Base-by-base conservation (phyloP, 345 rosid genomes). In the Syzygium grande region DNA sequence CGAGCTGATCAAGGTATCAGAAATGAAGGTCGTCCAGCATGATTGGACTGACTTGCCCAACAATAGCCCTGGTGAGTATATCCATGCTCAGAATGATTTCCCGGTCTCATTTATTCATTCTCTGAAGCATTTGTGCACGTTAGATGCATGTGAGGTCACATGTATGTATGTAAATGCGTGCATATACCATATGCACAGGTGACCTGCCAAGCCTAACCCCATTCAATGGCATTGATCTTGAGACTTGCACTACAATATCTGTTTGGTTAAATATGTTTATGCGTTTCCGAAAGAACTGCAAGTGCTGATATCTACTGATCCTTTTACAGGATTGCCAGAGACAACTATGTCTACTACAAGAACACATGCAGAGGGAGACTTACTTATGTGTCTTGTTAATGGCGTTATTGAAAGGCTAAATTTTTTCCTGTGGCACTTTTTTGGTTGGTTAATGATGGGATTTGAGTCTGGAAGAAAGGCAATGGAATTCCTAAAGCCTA, bases 31-130 rank as follows among this genome's bases (percentile, higher is more conserved):
- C 61, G 90, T 84, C 52, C 95, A 95, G 12, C 90, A 87, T 6
- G 94, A 93, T 30, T 97, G 99, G 99, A 94, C 93, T 88, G 93
- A 94, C 90, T 91, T 95, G 88, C 85, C 92, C 87, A 86, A 73
- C 87, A 92, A 91, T 87, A 88, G 54, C 78, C 87, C 94, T 2
- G 94, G 99, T 97, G 90, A 87, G 92, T 84, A 51, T 63, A 22
- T 23, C 51, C 51, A 52, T 61, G 30, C 16, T 58, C 52, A 43
- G 77, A 85, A 73, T 87, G 49, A 73, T 22, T 22, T 84, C 14
- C 56, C 11, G 43, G n/a, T 17, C 65, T n/a, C 84, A 68, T 15
- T 58, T 86, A n/a, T 86, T 43, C 61, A 38, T 29, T 65, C 41
- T 73, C 84, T 51, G 84, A 61, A 29, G 53, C 52, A 22, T 85